These are phyloP conservation scores for Ceratocystis destructans DNA, from an alignment of 2,329 filamentous ascomycete genomes.

Conservation along the genomic window DNA sequence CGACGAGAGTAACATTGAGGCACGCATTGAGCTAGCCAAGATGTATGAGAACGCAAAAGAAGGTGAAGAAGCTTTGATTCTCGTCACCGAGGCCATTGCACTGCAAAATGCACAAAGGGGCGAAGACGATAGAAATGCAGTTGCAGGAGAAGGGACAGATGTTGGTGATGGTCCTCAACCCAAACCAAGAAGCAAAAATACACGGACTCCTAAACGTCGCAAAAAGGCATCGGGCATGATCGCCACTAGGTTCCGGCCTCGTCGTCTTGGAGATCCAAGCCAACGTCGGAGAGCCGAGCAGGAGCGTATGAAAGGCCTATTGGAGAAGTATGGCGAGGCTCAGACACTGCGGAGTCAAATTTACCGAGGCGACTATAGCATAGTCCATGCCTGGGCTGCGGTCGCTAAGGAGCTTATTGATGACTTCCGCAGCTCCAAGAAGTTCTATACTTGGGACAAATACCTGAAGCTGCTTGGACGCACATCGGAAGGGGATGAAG, in stretches of 20 bases:
- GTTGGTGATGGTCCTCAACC: slow-evolving; percentile 70
- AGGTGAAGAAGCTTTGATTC: slow-evolving; percentile 61
- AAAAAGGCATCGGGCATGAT: slow-evolving; percentile 41
- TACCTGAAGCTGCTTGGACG: slow-evolving; percentile 44
- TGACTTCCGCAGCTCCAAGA: slow-evolving; percentile 49
- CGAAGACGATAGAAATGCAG: slow-evolving; percentile 56
- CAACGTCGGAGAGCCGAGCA: slow-evolving; percentile 34
- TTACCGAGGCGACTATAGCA: slow-evolving; percentile 31
- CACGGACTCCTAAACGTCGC: slow-evolving; percentile 64
- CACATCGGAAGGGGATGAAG: slow-evolving; percentile 21
- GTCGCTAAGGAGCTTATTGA: slow-evolving; percentile 46
- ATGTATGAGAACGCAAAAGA: slow-evolving; percentile 66
- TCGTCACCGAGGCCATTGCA: slow-evolving; percentile 61
- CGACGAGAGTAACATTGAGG: slow-evolving; percentile 59
- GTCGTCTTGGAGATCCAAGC: slow-evolving; percentile 33
- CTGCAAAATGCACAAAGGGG: slow-evolving; percentile 46
- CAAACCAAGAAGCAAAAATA: slow-evolving; percentile 59
- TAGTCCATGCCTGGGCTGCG: slow-evolving; percentile 42
- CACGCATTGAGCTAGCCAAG: slow-evolving; percentile 65
- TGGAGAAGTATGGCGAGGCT: slow-evolving; percentile 33
- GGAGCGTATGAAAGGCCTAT: slow-evolving; percentile 29
- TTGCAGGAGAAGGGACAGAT: slow-evolving; percentile 58
- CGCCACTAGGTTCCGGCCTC: slow-evolving; percentile 34
- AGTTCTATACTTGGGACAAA: slow-evolving; percentile 54
- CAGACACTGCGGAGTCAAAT: slow-evolving; percentile 32